Evolutionary conservation across 2,329 filamentous ascomycete species (phyloP), one percentile per base, ranked within the genome.

Genomic region (Pseudopithomyces chartarum): DNA sequence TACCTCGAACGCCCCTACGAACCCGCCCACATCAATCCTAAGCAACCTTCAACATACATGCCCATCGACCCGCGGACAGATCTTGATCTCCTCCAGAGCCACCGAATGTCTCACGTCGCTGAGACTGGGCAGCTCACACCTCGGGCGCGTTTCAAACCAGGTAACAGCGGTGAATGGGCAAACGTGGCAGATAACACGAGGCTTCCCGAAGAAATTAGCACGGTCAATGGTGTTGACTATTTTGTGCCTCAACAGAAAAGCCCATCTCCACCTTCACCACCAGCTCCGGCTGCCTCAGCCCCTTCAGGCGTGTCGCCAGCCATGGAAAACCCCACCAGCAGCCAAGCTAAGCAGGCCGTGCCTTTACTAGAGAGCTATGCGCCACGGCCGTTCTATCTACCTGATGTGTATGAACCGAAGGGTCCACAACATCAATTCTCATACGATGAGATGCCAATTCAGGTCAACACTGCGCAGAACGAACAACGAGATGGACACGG

Each of bases 61-160:
- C 65, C 71, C 32, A 62, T 67, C 26, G 71, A 76, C 55, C 72
- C 73, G 17, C 68, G 68, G n/a, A 68, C 64, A 22, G 70, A 76
- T 52, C 70, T 76, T 34, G 69, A 74, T 42, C 66, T 81, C 23
- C 76, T 82, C 54, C 74, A 80, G 53, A 80, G 66, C 55, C 79
- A 81, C 60, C 79, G 80, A 32, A 67, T 80, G 52, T 82, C 80
- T 6, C 80, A 81, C 59, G 80, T 79, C 32, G 80, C 80, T 17
- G 80, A 82, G 66, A 82, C 79, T 34, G 80, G 80, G 15, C 80
- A 82, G 59, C 71, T 82, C 45, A 75, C 74, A 26, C 77, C 76
- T 20, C 63, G 77, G 57, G 70, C 74, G 36, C 75, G 76, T 17
- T 40, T 50, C 54, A 70, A 66, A 59, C 70, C 72, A 60, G 71